Percentiles rank a stretch among this genome's conserved stretches.
phyloP scores from a whole-genome alignment of 1,284 basidiomycete genomes.

The Apiotrichum siamense region DNA sequence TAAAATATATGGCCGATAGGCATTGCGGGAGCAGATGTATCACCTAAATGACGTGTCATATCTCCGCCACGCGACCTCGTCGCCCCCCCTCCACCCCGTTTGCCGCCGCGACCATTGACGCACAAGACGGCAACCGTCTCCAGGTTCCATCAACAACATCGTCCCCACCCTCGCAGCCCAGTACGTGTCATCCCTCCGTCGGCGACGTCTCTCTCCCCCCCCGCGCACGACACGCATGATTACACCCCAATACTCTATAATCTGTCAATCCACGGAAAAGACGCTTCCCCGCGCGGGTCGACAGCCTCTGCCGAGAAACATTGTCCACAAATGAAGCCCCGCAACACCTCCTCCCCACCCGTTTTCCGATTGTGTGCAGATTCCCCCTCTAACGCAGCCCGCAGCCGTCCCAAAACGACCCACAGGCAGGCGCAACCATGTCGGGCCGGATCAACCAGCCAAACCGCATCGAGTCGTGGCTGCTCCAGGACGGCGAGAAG shows the following conservation, averaged over 20 bases:
- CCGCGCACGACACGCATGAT: constrained; percentile 35
- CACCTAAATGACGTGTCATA: too few species aligned
- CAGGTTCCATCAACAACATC: too few species aligned
- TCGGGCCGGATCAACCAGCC: constrained; percentile 74
- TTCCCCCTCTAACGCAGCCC: not conserved
- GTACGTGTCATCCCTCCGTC: too few species aligned
- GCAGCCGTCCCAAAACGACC: too few species aligned
- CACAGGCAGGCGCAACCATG: too few species aligned
- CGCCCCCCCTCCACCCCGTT: too few species aligned
- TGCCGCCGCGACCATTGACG: too few species aligned
- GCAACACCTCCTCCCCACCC: constrained; percentile 10
- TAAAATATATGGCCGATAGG: too few species aligned
- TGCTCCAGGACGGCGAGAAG: constrained; percentile 87
- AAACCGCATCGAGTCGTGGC: constrained; percentile 69
- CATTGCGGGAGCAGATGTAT: too few species aligned
- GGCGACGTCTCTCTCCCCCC: not conserved
- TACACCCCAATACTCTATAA: constrained; percentile 43
- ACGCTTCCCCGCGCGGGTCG: constrained; percentile 29
- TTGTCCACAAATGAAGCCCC: constrained; percentile 24
- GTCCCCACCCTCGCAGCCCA: too few species aligned
- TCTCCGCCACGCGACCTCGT: too few species aligned
- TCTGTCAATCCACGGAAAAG: constrained; percentile 57
- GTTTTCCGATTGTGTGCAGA: not conserved
- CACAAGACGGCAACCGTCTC: too few species aligned
- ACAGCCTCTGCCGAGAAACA: constrained; percentile 34